Base-by-base conservation (phyloP, 1,284 basidiomycete species). In the Cryptococcus sp. region DNA sequence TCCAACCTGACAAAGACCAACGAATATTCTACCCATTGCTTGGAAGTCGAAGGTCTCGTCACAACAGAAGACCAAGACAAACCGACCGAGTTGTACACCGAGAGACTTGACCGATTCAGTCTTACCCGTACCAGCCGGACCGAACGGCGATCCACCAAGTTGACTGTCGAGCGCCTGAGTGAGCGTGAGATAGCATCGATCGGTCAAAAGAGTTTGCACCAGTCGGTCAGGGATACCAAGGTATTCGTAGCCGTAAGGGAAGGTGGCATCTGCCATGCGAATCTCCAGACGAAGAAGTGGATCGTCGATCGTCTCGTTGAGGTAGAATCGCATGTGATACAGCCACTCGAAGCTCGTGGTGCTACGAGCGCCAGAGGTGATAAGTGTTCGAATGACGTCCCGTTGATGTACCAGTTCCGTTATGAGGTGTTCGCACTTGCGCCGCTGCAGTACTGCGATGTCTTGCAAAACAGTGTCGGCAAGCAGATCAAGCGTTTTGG, bases 1-100 rank as follows among this genome's bases (percentile, higher is more conserved):
- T 40, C 96, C 97, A 40, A 99, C 96, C 81, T 98, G 93, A 80
- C 95, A 99, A 19, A 99, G 85, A 62, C 96, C 96, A 68, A 99
- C 88, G 75, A 99, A 98, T 71, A 99, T 98, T 68, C 96, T 90
- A 62, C 95, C 95, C 96, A 99, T 99, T 2, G 96, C 96, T 74
- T 98, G 93, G 83, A 98, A 98, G 79, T 99, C 97, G 78, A 99
- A 99, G 0, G 92, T 97, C 78, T 99, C 95, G 79, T 99, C 96
- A 74, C 96, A 99, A 76, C 96, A 99, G 82, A 99, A 99, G 34
- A 99, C 96, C 49, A 99, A 83, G 19, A 99, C 96, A 72, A 99
- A 98, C 47, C 94, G 88, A 49, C 96, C 96, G 7, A 99, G 86
- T 72, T 97, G 94, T 1, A 97, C 92, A 55, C 96, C 96, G 25